Conservation (phyloP, 768 basidiomycete species). For the Podaxis sp. region DNA sequence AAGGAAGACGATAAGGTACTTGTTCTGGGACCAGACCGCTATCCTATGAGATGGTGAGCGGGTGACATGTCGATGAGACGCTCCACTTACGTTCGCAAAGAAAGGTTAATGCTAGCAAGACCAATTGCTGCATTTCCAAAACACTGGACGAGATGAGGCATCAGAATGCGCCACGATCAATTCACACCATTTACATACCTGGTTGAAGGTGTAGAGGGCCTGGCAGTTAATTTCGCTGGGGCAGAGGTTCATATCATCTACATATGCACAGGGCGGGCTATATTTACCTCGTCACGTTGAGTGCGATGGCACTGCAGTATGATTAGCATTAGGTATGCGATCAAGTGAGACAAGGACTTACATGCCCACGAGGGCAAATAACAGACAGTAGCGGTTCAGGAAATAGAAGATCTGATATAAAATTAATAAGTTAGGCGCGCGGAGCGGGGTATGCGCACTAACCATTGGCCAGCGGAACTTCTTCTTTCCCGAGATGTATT, state of each 20-base stretch:
- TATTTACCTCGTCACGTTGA: conserved; percentile 54
- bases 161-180: background rate
- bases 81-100: conserved; percentile 57
- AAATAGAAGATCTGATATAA: conserved; percentile 61
- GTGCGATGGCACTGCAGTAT: conserved; percentile 45
- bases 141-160: conserved; percentile 23
- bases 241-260: background rate
- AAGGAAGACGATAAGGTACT: conserved; percentile 50
- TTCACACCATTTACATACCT: conserved; percentile 29
- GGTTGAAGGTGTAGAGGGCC: conserved; percentile 65
- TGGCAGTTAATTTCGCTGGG: conserved; percentile 59
- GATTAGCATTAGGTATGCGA: background rate
- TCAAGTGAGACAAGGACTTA: conserved; percentile 29
- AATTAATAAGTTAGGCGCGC: background rate
- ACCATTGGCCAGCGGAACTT: conserved; percentile 71
- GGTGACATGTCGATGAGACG: conserved; percentile 13
- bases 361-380: conserved; percentile 71
- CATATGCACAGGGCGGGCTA: background rate
- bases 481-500: conserved; percentile 53
- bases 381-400: conserved; percentile 60
- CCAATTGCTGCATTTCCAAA: conserved; percentile 68
- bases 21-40: conserved; percentile 65
- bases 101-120: conserved; percentile 69
- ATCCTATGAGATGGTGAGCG: conserved; percentile 38
- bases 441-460: background rate